Conservation (phyloP, 2,329 filamentous ascomycete genomes). For the Westerdykella ornata region DNA sequence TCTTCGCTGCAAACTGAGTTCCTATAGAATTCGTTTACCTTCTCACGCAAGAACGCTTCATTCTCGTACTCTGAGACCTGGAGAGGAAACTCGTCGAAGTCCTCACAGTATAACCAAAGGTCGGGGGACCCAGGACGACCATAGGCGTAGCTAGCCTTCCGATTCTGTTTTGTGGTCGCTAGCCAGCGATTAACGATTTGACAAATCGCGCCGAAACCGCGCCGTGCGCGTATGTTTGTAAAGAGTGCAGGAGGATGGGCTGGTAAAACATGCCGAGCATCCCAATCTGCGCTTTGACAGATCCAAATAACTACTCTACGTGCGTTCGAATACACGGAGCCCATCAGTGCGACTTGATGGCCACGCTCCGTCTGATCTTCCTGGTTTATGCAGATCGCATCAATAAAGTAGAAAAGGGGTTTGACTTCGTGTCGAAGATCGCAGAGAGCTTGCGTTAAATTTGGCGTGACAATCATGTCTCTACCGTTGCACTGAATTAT, state of each 20-base stretch:
- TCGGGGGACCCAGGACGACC: too few relatives aligned
- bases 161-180: too few relatives aligned
- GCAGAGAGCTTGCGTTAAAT: constrained; percentile 6
- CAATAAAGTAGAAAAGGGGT: constrained; percentile 2
- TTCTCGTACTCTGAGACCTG: neutral
- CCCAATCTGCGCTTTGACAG: neutral
- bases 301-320: constrained; percentile 3
- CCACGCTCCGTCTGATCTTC: constrained; percentile 1
- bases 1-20: too few relatives aligned
- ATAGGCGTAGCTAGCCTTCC: too few relatives aligned
- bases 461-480: neutral
- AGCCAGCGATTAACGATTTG: constrained; percentile 6
- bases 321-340: constrained; percentile 8
- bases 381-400: constrained; percentile 11
- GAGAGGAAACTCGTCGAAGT: too few relatives aligned
- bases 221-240: constrained; percentile 1
- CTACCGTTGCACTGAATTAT: constrained; percentile 1
- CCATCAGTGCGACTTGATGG: constrained; percentile 8
- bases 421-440: constrained; percentile 6
- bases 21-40: neutral
- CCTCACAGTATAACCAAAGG: too few relatives aligned
- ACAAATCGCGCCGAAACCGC: constrained; percentile 6
- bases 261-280: neutral
- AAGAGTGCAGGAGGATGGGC: too few relatives aligned
- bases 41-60: neutral